Base-by-base conservation (phyloP, 768 basidiomycete genomes). In the Suillus spraguei region DNA sequence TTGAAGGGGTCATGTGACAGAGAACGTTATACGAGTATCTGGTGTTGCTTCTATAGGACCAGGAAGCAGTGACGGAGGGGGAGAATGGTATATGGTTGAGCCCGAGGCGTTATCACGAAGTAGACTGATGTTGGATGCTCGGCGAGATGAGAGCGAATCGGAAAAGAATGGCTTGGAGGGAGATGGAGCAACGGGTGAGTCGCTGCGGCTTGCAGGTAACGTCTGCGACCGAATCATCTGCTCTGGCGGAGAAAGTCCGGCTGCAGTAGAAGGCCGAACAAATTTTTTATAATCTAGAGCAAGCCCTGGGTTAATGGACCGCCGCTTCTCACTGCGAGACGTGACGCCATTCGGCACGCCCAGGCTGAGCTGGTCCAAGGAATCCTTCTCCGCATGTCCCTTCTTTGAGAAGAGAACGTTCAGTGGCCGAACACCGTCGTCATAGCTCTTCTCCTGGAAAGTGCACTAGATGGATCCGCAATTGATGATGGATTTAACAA, bases 251-350 rank as follows among this genome's bases (percentile, higher is more conserved):
- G 66, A 62, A 35, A 67, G 63, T 58, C 66, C 66, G 28, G 66
- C 50, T n/a, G 65, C 47, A 33, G 62, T 47, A 13, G 68, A 38
- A 50, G 62, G 46, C 5, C 62, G 65, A 5, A 54, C 10, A 2
- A 54, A 0, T 4, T 67, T 62, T 16, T 66, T 67, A 41, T 64
- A 61, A 24, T 72, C 78, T 64, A 84, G 75, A 8, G 78, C 70
- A 50, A 82, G 71, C 5, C 72, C 80, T 1, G 87, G 87, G 62
- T 85, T 87, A 64, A 87, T 86, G 5, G 86, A 87, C 24, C 81
- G 76, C 14, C 86, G 76, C 52, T 79, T 82, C 32, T 82, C 83
- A 0, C 78, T 74, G 41, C 82, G 78, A 6, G 74, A 73, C 0
- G 76, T 76, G 8, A 65, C 64, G 20, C 65, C 61, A 64, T 72